Conservation (phyloP, 148 eudicot genomes). For the Gaultheria prostrata region DNA sequence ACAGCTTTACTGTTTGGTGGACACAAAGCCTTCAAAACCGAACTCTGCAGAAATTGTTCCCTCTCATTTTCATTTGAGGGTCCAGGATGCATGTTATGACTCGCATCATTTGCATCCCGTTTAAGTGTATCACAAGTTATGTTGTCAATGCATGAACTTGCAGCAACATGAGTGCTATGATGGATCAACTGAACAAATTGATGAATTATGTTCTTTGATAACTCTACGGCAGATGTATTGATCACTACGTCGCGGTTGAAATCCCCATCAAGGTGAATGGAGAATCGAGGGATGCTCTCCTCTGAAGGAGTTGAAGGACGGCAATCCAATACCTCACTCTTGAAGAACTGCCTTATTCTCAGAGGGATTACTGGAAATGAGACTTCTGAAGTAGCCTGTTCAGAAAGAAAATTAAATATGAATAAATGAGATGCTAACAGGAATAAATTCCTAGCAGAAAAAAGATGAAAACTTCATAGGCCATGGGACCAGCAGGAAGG, state of each 20-base stretch:
- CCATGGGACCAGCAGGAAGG: not conserved
- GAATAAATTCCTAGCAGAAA: not conserved
- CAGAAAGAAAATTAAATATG: constrained; percentile 14
- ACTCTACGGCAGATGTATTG: constrained; percentile 50
- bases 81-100: constrained; percentile 23
- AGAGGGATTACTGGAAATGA: constrained; percentile 57
- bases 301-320: constrained; percentile 32
- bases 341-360: constrained; percentile 63
- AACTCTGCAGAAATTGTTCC: constrained; percentile 27
- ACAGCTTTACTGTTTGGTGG: constrained; percentile 28
- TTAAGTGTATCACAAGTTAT: constrained; percentile 26
- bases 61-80: constrained; percentile 30
- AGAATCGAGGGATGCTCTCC: constrained; percentile 49
- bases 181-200: constrained; percentile 70
- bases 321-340: constrained; percentile 29
- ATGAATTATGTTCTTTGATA: constrained; percentile 57
- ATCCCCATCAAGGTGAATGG: constrained; percentile 53
- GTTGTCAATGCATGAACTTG: constrained; percentile 19
- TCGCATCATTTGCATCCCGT: constrained; percentile 22
- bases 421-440: constrained; percentile 10
- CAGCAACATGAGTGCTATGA: constrained; percentile 37
- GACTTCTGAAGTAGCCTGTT: constrained; percentile 86
- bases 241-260: constrained; percentile 52
- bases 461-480: constrained; percentile 3
- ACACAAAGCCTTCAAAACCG: constrained; percentile 26